Evolutionary conservation across 2,329 filamentous ascomycete species (phyloP).

Genomic region (Teratosphaeriaceae sp.): DNA sequence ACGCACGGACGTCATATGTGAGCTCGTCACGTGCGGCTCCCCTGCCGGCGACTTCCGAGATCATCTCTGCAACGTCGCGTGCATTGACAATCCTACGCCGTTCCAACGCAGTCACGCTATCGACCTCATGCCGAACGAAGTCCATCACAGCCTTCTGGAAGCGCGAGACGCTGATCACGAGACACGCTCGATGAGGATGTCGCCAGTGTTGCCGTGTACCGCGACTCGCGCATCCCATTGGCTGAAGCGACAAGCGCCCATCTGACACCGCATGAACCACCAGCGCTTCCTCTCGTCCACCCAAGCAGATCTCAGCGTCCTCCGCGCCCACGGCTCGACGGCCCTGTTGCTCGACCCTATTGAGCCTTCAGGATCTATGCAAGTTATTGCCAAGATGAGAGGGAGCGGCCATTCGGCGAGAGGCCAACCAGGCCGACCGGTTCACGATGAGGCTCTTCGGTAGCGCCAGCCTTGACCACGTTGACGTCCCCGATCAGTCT

Average conservation of each 20-base stretch:
- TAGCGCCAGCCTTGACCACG: constrained; percentile 27
- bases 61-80: no score
- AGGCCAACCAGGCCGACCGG: constrained; percentile 2
- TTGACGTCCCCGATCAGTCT: constrained; percentile 13
- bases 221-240: constrained; percentile 1
- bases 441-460: constrained; percentile 19
- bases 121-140: no score
- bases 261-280: constrained; percentile 2
- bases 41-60: no score
- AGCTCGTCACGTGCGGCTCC: no score
- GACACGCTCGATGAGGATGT: no score
- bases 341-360: neutral
- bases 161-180: no score
- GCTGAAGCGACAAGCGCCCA: constrained; percentile 8
- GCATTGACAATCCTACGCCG: no score
- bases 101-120: no score
- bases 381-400: constrained; percentile 1
- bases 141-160: no score
- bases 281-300: constrained; percentile 9
- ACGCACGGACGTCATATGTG: no score
- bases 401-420: neutral
- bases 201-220: constrained; percentile 8
- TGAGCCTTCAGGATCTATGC: neutral
- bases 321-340: neutral
- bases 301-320: constrained; percentile 1